Percentiles rank a stretch among this genome's conserved stretches.
phyloP scores from a whole-genome alignment of 495 filamentous ascomycete species.

The Aspergillus panamensis region DNA sequence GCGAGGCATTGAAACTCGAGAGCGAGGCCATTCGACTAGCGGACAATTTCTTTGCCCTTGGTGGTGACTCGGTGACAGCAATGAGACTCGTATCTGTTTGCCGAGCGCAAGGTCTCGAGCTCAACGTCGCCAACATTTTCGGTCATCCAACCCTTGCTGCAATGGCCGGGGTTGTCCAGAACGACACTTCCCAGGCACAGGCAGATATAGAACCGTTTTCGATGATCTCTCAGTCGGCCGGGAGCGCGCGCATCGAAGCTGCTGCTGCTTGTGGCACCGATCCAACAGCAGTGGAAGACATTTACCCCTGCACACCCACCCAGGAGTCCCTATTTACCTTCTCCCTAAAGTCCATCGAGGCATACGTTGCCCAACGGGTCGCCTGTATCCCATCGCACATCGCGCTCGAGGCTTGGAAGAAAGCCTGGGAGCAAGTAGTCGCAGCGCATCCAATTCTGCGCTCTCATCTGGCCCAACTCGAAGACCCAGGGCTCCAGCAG shows the following conservation, averaged over 20 bases:
- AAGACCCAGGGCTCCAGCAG: constrained; percentile 54
- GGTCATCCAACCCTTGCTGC: constrained; percentile 45
- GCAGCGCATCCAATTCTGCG: constrained; percentile 52
- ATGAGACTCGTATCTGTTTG: constrained; percentile 48
- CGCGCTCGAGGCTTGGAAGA: constrained; percentile 37
- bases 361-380: constrained; percentile 56
- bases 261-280: constrained; percentile 29
- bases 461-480: constrained; percentile 56
- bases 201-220: constrained; percentile 31
- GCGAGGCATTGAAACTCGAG: constrained; percentile 36
- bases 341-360: constrained; percentile 51
- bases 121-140: constrained; percentile 44
- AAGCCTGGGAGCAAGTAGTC: constrained; percentile 49
- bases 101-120: constrained; percentile 30
- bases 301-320: constrained; percentile 62
- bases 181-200: constrained; percentile 10
- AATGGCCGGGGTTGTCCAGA: constrained; percentile 30
- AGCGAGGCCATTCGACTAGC: constrained; percentile 29
- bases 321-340: constrained; percentile 63
- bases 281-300: constrained; percentile 37
- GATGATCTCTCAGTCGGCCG: constrained; percentile 30
- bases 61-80: constrained; percentile 60
- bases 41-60: constrained; percentile 57
- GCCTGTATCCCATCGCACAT: constrained; percentile 38
- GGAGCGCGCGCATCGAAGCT: constrained; percentile 31